Base-by-base conservation (phyloP, 1,284 basidiomycete genomes). In the Ganoderma sp. region DNA sequence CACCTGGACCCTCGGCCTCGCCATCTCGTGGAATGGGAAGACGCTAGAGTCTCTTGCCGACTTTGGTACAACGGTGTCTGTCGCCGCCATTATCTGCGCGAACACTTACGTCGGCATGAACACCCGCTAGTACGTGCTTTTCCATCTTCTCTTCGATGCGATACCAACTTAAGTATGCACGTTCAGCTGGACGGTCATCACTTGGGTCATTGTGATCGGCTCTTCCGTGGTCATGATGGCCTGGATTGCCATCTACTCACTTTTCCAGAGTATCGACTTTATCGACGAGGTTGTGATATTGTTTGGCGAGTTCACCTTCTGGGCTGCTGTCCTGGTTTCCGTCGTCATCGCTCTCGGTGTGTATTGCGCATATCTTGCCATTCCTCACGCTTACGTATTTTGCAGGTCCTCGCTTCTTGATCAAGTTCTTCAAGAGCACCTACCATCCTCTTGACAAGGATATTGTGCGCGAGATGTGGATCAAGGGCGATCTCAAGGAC, bases 1-100 rank as follows among this genome's bases (percentile, higher is more conserved):
- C 63, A 88, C 90, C 34, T 98, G 89, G 90, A 87, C 81, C 50
- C 79, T 88, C 70, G 91, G 88, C 14, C 75, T 85, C 25, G 78
- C 90, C 50, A 82, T 85, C 0, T 91, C 92, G 10, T 91, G 87
- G 85, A 89, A 88, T 67, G 95, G 94, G 17, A 89, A 82, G 75
- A 87, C 87, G 32, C 90, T 95, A 42, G 90, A 95, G 67, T 90
- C 90, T 22, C 81, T 98, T 22, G 86, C 91, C 57, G 95, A 98
- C 78, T 92, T 98, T 73, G 97, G 97, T n/a, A 97, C 96, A 2
- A 96, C 96, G 0, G 90, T 96, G 8, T 92, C 93, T 3, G 92
- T 95, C 28, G 87, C 93, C 15, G 95, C 94, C 5, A 96, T 98
- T 69, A 87, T 96, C 65, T 83, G 92, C 1, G 96, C 96, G 5